phyloP scores from a whole-genome alignment of 1,284 basidiomycete genomes.

The Moesziomyces globuligerus region DNA sequence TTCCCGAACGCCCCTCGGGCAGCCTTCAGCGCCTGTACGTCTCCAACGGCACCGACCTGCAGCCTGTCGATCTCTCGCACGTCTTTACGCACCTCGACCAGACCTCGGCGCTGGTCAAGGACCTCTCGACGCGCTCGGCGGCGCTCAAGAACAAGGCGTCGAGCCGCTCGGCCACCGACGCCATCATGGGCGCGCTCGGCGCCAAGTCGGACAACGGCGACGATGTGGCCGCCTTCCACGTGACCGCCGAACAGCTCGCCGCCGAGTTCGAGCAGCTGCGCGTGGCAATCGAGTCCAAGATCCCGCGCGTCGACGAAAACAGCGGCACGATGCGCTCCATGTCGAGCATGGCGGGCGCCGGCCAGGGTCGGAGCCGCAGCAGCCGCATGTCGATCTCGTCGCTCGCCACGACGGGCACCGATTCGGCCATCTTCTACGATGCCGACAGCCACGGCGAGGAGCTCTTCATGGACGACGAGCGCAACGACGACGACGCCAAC shows the following conservation, averaged over 20 bases:
- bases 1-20: slow-evolving; percentile 48
- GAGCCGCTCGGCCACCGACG: slow-evolving; percentile 17
- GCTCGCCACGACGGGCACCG: slow-evolving; percentile 51
- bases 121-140: slow-evolving; percentile 11
- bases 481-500: slow-evolving; percentile 46
- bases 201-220: slow-evolving; percentile 27
- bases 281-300: slow-evolving; percentile 46
- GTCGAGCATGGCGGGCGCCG: slow-evolving; percentile 16
- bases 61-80: slow-evolving; percentile 49
- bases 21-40: slow-evolving; percentile 48
- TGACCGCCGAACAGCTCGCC: slow-evolving; percentile 42
- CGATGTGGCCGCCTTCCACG: slow-evolving; percentile 36
- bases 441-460: slow-evolving; percentile 56
- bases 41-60: slow-evolving; percentile 50
- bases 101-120: slow-evolving; percentile 50
- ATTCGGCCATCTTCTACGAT: slow-evolving; percentile 63
- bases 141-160: slow-evolving; percentile 23
- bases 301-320: slow-evolving; percentile 39
- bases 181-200: slow-evolving; percentile 34
- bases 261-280: slow-evolving; percentile 57
- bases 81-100: slow-evolving; percentile 51
- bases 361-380: slow-evolving; percentile 7
- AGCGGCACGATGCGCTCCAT: slow-evolving; percentile 53
- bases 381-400: slow-evolving; percentile 48
- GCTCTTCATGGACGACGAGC: slow-evolving; percentile 48